These are phyloP conservation scores for Paraphaeosphaeria sporulosa DNA, from an alignment of 2,329 filamentous ascomycete species.

Conservation along the genomic window DNA sequence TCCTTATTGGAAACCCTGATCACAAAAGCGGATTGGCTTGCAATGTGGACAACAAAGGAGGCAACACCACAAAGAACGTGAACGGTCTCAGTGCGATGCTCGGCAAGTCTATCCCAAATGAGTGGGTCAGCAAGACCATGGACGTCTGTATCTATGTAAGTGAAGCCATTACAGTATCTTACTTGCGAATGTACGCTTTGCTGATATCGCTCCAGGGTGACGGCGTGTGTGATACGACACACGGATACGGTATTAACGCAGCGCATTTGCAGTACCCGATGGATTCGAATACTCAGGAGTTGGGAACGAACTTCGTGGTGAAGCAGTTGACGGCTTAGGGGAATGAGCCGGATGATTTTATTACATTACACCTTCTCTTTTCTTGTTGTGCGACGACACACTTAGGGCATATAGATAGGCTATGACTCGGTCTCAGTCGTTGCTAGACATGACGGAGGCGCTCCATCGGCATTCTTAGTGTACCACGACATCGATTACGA, in stretches of 20 bases:
- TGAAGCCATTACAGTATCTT: constrained; percentile 1
- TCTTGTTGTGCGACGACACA: background rate
- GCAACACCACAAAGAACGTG: constrained; percentile 42
- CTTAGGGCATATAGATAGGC: background rate
- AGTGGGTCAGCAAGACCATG: constrained; percentile 46
- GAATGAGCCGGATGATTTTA: too few relatives aligned
- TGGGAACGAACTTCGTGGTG: constrained; percentile 36
- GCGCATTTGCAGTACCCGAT: constrained; percentile 39
- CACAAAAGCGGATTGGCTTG: constrained; percentile 43
- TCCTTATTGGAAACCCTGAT: constrained; percentile 45
- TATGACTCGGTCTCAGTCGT: background rate
- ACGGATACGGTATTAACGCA: constrained; percentile 41
- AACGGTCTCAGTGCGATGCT: constrained; percentile 28
- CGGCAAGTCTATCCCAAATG: constrained; percentile 29
- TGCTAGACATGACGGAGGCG: background rate
- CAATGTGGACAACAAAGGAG: constrained; percentile 47
- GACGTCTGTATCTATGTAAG: constrained; percentile 48
- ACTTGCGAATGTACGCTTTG: background rate
- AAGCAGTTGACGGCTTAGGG: constrained; percentile 19
- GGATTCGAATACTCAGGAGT: constrained; percentile 36
- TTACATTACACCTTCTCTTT: background rate
- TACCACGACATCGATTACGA: background rate
- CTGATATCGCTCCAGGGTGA: constrained; percentile 35
- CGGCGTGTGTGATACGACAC: constrained; percentile 46
- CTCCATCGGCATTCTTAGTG: background rate